Conservation (phyloP, 2,329 filamentous ascomycete genomes). For the Fusarium dimerum region DNA sequence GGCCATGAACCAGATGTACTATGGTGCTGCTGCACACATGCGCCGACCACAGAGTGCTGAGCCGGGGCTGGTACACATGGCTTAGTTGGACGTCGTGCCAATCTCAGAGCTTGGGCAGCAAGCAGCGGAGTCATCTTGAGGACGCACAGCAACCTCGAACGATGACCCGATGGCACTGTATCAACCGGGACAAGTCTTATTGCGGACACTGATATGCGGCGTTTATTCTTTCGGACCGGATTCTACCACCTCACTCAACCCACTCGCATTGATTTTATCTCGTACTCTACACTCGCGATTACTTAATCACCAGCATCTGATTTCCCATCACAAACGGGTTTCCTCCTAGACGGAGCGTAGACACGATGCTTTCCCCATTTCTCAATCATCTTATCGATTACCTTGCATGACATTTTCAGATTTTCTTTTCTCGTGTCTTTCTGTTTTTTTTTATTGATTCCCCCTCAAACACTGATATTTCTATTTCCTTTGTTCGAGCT, state of each 20-base stretch:
- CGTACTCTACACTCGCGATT: slow-evolving; percentile 19
- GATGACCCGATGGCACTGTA: slow-evolving; percentile 23
- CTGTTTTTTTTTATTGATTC: slow-evolving; percentile 21
- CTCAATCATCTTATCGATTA: slow-evolving; percentile 12
- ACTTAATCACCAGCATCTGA: slow-evolving; percentile 20
- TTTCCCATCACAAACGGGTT: slow-evolving; percentile 11
- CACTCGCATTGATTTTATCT: slow-evolving; percentile 16
- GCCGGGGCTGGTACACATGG: slow-evolving; percentile 50
- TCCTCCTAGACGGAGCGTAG: slow-evolving; percentile 31
- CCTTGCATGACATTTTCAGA: slow-evolving; percentile 5
- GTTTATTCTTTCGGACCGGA: slow-evolving; percentile 23
- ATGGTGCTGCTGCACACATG: slow-evolving; percentile 63
- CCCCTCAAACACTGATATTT: slow-evolving; percentile 21
- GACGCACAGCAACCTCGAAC: slow-evolving; percentile 11
- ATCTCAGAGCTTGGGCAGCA: slow-evolving; percentile 10
- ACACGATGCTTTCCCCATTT: slow-evolving; percentile 14
- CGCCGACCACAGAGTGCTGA: slow-evolving; percentile 77
- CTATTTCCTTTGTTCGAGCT: slow-evolving; percentile 27
- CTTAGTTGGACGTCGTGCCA: slow-evolving; percentile 30
- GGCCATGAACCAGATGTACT: slow-evolving; percentile 71
- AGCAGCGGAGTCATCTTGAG: slow-evolving; percentile 3
- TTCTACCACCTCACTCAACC: slow-evolving; percentile 8
- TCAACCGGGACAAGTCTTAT: slow-evolving; percentile 18
- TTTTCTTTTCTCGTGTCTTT: slow-evolving; percentile 8
- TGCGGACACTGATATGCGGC: slow-evolving; percentile 14